Evolutionary conservation across 768 basidiomycete species (phyloP), one percentile per base, ranked within the genome.

Genomic region (Suillus subalutaceus): DNA sequence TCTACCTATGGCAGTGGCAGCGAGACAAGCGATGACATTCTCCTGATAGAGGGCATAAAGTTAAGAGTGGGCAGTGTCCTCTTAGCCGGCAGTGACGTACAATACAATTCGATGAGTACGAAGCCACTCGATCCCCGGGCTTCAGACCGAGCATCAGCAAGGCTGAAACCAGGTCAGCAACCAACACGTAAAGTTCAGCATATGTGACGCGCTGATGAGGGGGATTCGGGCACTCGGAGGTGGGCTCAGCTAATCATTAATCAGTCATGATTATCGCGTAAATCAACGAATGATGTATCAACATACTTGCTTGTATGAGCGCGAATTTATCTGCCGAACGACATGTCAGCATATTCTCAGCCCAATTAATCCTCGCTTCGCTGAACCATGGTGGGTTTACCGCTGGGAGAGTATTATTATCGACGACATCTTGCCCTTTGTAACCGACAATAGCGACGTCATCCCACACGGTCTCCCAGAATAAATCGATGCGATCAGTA

Each of bases 381-480:
- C 77, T 71, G 77, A 93, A 93, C 92, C 92, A 93, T 9, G 81
- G 64, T 43, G 92, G 90, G 75, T 92, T 92, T 9, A 78, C 79
- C 6, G 84, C 78, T 7, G 91, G 89, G 58, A 76, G 74, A 10
- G 86, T 84, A 32, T 73, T 46, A 41, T 76, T 78, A 73, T 92
- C 86, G 35, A 92, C 87, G 62, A 90, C 81, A 74, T 85, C 83
- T 53, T 67, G 67, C 62, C 88, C 89, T 75, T 90, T 91, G 66
- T 82, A 66, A 23, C 91, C 90, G 63, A 90, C 79, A 66, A 92
- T 80, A 61, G 73, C 74, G 4, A 88, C 85, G 62, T 81, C 81
- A 72, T 92, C 90, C 92, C 91, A 94, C n/a, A 90, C 87, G 18
- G 82, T 72, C 41, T 79, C 78, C 92, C 92, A 94, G 78, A 94